A percentile compares a stretch with the other conserved stretches of the same genome.
Conservation (phyloP, 2,329 filamentous ascomycete genomes). For the Colletotrichum aenigma region DNA sequence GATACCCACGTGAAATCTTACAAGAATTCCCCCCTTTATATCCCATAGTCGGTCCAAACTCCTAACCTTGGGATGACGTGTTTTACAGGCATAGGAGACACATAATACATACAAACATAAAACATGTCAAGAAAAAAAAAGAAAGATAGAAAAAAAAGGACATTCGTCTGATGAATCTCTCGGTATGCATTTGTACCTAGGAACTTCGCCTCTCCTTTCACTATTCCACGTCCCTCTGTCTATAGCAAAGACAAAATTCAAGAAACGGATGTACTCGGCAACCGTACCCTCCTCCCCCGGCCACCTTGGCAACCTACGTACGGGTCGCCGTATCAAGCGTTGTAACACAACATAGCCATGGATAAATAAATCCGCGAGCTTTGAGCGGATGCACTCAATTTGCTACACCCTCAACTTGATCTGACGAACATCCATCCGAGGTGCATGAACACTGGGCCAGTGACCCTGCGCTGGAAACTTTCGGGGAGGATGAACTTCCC, state of each 20-base stretch:
- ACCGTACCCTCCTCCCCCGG: not conserved
- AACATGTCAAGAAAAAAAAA: not conserved
- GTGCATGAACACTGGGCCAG: not conserved
- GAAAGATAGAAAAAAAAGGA: not conserved
- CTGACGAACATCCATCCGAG: not conserved
- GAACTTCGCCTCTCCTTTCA: not conserved
- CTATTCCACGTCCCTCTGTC: fast-evolving
- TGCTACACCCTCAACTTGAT: not conserved
- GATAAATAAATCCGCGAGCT: not conserved
- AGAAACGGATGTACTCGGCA: not conserved
- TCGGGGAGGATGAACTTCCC: not conserved
- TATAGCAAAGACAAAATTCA: not conserved
- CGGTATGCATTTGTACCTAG: not conserved
- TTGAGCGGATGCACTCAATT: not conserved
- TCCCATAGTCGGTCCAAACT: not conserved
- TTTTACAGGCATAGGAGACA: not conserved
- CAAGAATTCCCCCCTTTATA: fast-evolving
- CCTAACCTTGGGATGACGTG: fast-evolving
- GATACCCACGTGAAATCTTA: not conserved
- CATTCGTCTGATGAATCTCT: not conserved
- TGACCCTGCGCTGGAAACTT: not conserved
- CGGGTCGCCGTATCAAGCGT: not conserved
- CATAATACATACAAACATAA: fast-evolving
- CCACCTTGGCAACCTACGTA: not conserved
- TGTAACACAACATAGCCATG: not conserved